These are phyloP conservation scores for Talaromyces islandicus DNA, from an alignment of 2,329 filamentous ascomycete genomes.

Conservation along the genomic window DNA sequence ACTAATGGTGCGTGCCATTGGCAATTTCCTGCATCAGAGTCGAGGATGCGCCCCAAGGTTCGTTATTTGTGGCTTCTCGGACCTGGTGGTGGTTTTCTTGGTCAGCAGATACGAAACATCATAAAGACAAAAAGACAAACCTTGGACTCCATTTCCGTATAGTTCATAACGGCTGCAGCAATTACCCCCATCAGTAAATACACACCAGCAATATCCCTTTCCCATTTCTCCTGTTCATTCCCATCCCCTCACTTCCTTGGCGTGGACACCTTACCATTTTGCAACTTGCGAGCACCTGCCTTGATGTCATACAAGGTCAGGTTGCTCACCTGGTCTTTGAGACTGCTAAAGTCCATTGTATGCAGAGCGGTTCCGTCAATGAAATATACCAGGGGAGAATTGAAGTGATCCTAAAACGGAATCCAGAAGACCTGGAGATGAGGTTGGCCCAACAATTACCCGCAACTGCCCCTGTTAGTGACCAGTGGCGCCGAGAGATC, in stretches of 20 bases:
- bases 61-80: constrained; percentile 97
- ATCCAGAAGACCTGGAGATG: neutral
- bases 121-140: constrained; percentile 25
- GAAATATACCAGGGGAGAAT: neutral
- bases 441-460: neutral
- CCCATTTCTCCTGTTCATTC: neutral
- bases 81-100: constrained; percentile 52
- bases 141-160: constrained; percentile 84
- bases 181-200: neutral
- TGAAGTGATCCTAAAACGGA: neutral
- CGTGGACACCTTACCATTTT: constrained; percentile 66
- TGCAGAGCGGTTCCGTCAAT: neutral
- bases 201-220: neutral
- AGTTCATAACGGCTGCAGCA: constrained; percentile 84
- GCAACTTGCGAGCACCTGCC: constrained; percentile 87
- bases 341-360: constrained; percentile 74
- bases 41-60: constrained; percentile 86
- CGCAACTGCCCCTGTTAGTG: neutral
- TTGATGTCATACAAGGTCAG: constrained; percentile 93
- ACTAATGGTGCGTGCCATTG: constrained; percentile 98
- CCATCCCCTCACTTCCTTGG: neutral
- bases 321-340: constrained; percentile 85
- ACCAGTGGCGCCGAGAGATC: neutral
- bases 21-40: constrained; percentile 96
- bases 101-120: constrained; percentile 9